A percentile compares a stretch with the other conserved stretches of the same genome.
phyloP scores from a whole-genome alignment of 176 grass and related monocot genomes.

The Metroxylon sagu region DNA sequence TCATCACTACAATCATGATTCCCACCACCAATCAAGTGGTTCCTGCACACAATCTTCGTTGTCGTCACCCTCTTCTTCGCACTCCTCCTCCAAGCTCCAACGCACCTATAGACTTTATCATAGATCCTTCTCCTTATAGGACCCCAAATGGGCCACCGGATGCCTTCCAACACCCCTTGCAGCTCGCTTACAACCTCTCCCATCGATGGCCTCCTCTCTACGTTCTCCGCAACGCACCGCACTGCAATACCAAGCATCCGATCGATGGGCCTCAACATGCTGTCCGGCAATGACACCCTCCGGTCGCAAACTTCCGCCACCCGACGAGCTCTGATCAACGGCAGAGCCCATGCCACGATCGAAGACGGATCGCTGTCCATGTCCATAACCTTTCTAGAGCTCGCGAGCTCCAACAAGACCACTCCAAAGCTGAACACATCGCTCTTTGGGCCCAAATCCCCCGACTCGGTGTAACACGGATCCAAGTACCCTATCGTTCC shows the following conservation, averaged over 20 bases:
- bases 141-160: constrained; percentile 17
- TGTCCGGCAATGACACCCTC: constrained; percentile 25
- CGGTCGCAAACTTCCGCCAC: constrained; percentile 39
- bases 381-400: constrained; percentile 88
- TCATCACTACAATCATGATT: background rate
- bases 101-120: constrained; percentile 27
- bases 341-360: constrained; percentile 65
- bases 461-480: constrained; percentile 75
- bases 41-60: constrained; percentile 74
- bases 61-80: constrained; percentile 37
- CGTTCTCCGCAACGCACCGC: constrained; percentile 53
- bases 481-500: constrained; percentile 99
- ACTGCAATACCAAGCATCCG: constrained; percentile 44
- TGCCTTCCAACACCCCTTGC: constrained; percentile 32
- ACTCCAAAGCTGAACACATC: constrained; percentile 98
- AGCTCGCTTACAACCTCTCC: constrained; percentile 62
- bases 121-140: background rate
- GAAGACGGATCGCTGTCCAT: constrained; percentile 45
- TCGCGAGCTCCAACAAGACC: constrained; percentile 83
- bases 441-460: constrained; percentile 50
- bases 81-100: constrained; percentile 43
- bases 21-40: constrained; percentile 28
- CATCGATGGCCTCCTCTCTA: constrained; percentile 48
- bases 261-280: constrained; percentile 1
- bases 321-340: constrained; percentile 22